Percentiles rank a stretch among this genome's conserved stretches.
Evolutionary conservation across 345 rosid species (phyloP).

Genomic region (Carallia pectinifolia): DNA sequence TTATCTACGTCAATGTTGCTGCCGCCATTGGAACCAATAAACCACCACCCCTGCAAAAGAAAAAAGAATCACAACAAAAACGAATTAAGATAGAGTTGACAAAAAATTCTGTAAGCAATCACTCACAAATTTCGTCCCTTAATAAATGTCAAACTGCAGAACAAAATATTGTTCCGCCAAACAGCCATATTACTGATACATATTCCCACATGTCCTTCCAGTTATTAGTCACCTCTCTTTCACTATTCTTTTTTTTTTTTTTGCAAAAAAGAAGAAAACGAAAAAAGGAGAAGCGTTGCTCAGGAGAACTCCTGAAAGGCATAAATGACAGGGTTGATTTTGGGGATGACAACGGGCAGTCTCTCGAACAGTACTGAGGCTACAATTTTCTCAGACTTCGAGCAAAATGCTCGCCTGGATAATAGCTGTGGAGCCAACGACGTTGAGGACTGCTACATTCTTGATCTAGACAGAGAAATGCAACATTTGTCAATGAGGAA

Average conservation of each 20-base stretch:
- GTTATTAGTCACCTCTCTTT: no score
- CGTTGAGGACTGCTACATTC: conserved; percentile 52
- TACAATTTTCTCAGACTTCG: conserved; percentile 65
- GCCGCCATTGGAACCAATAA: conserved; percentile 76
- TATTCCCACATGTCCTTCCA: no score
- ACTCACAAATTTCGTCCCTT: no score
- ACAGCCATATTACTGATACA: no score
- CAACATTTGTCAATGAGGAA: background rate
- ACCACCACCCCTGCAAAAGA: conserved; percentile 1
- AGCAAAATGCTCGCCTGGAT: conserved; percentile 46
- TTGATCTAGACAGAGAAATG: conserved; percentile 12
- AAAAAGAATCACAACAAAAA: background rate
- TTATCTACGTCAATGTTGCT: conserved; percentile 75
- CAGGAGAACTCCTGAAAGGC: conserved; percentile 96
- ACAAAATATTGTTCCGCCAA: no score
- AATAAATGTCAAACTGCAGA: no score
- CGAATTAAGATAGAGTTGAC: no score
- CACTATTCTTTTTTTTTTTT: no score
- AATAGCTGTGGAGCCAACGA: conserved; percentile 31
- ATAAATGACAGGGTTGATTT: conserved; percentile 81
- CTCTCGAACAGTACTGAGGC: conserved; percentile 95
- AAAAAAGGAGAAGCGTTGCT: conserved; percentile 18
- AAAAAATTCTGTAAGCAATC: no score
- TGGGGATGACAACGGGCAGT: conserved; percentile 82
- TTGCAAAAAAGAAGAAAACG: background rate